Percentiles rank a stretch among this genome's conserved stretches.
Conservation (phyloP, 352 stramenopile genomes). For the Vaucheria bursata region DNA sequence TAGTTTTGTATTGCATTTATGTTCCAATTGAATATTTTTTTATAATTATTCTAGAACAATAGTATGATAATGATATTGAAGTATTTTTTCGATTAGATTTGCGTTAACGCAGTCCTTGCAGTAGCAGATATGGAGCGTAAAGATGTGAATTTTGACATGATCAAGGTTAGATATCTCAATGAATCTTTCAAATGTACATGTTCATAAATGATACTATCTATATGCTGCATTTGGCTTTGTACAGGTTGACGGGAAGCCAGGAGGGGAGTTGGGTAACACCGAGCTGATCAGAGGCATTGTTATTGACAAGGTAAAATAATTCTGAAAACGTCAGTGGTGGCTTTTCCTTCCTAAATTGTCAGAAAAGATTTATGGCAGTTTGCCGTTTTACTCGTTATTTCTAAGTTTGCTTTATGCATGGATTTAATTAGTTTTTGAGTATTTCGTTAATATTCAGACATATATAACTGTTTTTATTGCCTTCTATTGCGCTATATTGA, state of each 20-base stretch:
- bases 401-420: background rate
- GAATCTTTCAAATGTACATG: background rate
- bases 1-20: conserved; percentile 4
- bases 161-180: conserved; percentile 83
- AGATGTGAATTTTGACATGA: conserved; percentile 99
- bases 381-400: background rate
- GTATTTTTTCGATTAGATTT: too few relatives aligned
- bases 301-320: conserved; percentile 92
- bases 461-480: too few relatives aligned
- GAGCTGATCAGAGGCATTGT: conserved; percentile 96
- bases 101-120: conserved; percentile 90
- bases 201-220: background rate
- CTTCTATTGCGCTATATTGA: too few relatives aligned
- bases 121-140: conserved; percentile 95
- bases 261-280: conserved; percentile 91
- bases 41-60: too few relatives aligned
- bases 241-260: conserved; percentile 86
- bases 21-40: too few relatives aligned
- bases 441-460: too few relatives aligned
- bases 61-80: too few relatives aligned
- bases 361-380: background rate
- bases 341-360: background rate
- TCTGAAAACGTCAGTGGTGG: too few relatives aligned
- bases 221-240: background rate
- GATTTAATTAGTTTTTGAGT: background rate